Base-by-base conservation (phyloP, 805 yeast genomes). In the Maudiozyma saulgeensis region DNA sequence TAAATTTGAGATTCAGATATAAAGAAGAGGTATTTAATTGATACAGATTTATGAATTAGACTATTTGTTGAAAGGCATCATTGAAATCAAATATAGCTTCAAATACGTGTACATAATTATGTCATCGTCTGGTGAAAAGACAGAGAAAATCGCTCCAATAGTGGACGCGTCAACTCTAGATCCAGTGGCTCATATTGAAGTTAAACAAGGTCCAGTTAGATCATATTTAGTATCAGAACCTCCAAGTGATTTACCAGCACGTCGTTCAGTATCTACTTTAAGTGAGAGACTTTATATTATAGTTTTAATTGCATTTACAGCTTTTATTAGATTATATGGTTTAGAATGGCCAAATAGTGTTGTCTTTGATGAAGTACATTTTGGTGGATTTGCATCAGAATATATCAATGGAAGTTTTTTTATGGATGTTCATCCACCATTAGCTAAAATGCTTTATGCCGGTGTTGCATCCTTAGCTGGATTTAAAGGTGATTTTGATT, bases 331-430 rank as follows among this genome's bases (percentile, higher is more conserved):
- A 57, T 71, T 84, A 47, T 70, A 73, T 55, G 70, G 76, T 48
- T 71, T 93, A 51, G 70, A 76, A 26, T 62, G 69, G 53, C 99
- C 99, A 39, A 68, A 80, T 58, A 80, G 90, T 28, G 95, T 89
- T 37, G 96, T 91, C 12, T 87, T 87, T 56, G 96, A 89, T 66
- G 99, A 91, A 67, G 93, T 86, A 40, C 95, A 87, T 68, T 93
- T 93, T 60, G 99, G 99, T 49, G 95, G 95, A n/a, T 93, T 91
- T 69, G 96, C 96, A 32, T 76, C 83, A 51, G 81, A 86, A 67
- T 93, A 89, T 69, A 75, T 81, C 48, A 66, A 69, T 47, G 86
- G 87, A 18, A 66, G 67, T 16, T 84, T 73, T 61, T 84, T 84
- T 66, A 74, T 84, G 77, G 90, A 82, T 63, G 83, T 80, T 42